A percentile compares a stretch with the other conserved stretches of the same genome.
These are phyloP conservation scores for Talaromyces amestolkiae DNA, from an alignment of 2,329 filamentous ascomycete species.

Conservation along the genomic window DNA sequence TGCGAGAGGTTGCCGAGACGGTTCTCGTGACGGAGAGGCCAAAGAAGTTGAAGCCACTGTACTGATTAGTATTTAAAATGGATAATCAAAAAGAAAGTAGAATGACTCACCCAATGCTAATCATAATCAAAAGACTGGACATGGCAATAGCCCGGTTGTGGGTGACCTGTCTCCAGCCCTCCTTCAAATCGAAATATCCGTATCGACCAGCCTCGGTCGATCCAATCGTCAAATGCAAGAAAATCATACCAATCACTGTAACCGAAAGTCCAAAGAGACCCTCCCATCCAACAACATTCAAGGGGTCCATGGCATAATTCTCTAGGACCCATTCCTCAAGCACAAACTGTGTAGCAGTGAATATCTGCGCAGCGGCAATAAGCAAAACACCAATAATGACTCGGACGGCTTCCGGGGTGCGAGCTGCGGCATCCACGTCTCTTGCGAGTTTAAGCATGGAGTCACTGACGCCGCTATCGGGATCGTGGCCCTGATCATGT, in stretches of 20 bases:
- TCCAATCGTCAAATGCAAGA: conserved; percentile 76
- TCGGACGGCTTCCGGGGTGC: conserved; percentile 58
- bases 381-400: conserved; percentile 81
- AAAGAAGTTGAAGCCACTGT: conserved; percentile 96
- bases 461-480: conserved; percentile 30
- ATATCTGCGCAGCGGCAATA: conserved; percentile 92
- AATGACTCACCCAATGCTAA: conserved; percentile 79
- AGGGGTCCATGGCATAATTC: conserved; percentile 73
- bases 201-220: conserved; percentile 68
- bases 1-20: conserved; percentile 88
- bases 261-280: conserved; percentile 84
- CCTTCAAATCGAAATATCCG: conserved; percentile 86
- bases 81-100: neutral
- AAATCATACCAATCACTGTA: conserved; percentile 73
- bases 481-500: conserved; percentile 54
- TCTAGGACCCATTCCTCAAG: conserved; percentile 91
- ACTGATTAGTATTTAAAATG: neutral
- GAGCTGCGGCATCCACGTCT: conserved; percentile 45
- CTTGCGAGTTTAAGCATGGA: conserved; percentile 32
- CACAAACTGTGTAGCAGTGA: conserved; percentile 95
- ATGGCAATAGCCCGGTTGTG: conserved; percentile 68
- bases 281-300: conserved; percentile 94
- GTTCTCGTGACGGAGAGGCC: conserved; percentile 86
- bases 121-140: conserved; percentile 87
- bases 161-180: conserved; percentile 79